Percentiles rank a stretch among this genome's conserved stretches.
These are phyloP conservation scores for Chernovozyma aurita DNA, from an alignment of 1,139 yeast species.

Conservation along the genomic window DNA sequence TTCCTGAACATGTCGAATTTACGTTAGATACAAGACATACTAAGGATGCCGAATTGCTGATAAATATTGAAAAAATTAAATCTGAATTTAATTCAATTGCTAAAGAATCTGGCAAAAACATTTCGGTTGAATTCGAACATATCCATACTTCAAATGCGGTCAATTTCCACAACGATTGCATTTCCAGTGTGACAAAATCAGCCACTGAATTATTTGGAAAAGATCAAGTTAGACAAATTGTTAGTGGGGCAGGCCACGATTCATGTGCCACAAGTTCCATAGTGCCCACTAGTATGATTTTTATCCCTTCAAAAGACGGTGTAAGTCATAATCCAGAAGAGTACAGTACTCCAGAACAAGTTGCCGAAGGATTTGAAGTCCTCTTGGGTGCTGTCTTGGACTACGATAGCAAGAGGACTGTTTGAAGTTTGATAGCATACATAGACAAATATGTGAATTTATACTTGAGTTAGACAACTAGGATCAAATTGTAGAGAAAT, in stretches of 20 bases:
- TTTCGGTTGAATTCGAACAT: slow-evolving; percentile 29
- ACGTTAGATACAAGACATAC: slow-evolving; percentile 57
- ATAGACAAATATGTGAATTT: background rate
- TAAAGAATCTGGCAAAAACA: slow-evolving; percentile 12
- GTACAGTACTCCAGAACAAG: slow-evolving; percentile 58
- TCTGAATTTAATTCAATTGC: slow-evolving; percentile 35
- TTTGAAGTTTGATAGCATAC: too few relatives aligned
- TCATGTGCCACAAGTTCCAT: slow-evolving; percentile 53
- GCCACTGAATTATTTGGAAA: slow-evolving; percentile 48
- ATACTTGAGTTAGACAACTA: background rate
- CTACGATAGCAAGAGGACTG: slow-evolving; percentile 33
- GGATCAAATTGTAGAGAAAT: background rate
- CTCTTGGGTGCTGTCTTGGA: slow-evolving; percentile 54
- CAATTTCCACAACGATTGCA: slow-evolving; percentile 47
- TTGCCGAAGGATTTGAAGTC: slow-evolving; percentile 55
- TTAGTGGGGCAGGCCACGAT: slow-evolving; percentile 75
- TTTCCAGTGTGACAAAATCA: slow-evolving; percentile 46
- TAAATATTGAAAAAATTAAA: slow-evolving; percentile 36
- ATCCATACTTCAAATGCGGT: slow-evolving; percentile 51
- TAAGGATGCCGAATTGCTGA: slow-evolving; percentile 38
- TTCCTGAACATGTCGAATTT: slow-evolving; percentile 57
- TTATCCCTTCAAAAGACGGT: slow-evolving; percentile 70
- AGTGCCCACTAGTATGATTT: slow-evolving; percentile 71
- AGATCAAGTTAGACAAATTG: slow-evolving; percentile 39
- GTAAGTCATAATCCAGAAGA: slow-evolving; percentile 67